Evolutionary conservation across 305 asterid genomes (phyloP), one percentile per base, ranked within the genome.

Genomic region (Plantago lanceolata): DNA sequence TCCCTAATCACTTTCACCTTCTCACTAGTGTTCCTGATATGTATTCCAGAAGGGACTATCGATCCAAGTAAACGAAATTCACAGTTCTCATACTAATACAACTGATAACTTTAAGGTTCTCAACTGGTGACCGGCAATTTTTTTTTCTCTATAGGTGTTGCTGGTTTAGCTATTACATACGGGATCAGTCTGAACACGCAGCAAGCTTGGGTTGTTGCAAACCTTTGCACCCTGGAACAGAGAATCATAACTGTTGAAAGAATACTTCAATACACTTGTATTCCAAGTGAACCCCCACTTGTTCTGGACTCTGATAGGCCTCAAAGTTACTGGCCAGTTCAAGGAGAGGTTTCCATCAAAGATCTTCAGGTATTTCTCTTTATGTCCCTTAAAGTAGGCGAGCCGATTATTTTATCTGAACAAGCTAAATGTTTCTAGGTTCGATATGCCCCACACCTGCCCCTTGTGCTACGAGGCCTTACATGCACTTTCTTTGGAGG

Each of bases 181-280:
- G 95, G 93, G 44, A 96, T 92, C 61, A 92, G 71, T 66, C 76
- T 92, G 71, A 92, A 89, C 68, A 66, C 49, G 76, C 8, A 80
- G 61, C 96, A 86, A 77, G 78, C 84, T 48, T 70, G 81, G 90
- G 85, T 71, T 21, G 85, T 92, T 48, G 75, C 88, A 93, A 70
- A 48, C 68, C 85, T 82, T 59, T 88, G 96, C 76, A 60, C 57
- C 59, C 60, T 87, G 85, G 96, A 92, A 67, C 87, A 82, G 44
- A 81, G 75, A 72, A 89, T 92, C 58, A 86, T 92, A 71, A 82
- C 98, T 0, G 98, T 92, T 15, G 98, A 92, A 74, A 81, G 98
- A 66, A 82, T 92, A 70, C 79, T 92, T 69, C 98, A 92, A 62
- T 92, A 92, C 68, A 70, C 84, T 68, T 57, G 71, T 44, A 70